Percentiles rank a stretch among this genome's conserved stretches.
Evolutionary conservation across 306 rosid species (phyloP).

Genomic region (Vigna mungo): DNA sequence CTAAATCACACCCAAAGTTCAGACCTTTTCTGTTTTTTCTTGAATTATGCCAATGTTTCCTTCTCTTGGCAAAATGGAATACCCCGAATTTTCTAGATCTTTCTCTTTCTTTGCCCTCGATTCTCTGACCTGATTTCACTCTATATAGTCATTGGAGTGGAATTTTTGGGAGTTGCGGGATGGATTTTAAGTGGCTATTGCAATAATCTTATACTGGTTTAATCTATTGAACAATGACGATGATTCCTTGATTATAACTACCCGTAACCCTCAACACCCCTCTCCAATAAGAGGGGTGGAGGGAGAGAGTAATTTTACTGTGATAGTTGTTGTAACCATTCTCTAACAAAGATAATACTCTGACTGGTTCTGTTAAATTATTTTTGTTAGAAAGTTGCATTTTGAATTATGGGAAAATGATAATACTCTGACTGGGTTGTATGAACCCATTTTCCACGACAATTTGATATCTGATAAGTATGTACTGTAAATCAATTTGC

Average conservation of each 20-base stretch:
- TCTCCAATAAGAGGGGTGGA: neutral
- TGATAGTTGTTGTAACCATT: conserved; percentile 9
- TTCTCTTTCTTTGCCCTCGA: neutral
- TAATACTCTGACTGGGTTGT: conserved; percentile 20
- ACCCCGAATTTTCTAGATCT: conserved; percentile 6
- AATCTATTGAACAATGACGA: too few species aligned
- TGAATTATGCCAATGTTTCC: neutral
- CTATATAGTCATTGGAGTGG: neutral
- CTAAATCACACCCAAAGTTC: conserved; percentile 34
- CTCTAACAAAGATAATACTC: neutral
- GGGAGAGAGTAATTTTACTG: neutral
- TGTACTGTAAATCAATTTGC: neutral
- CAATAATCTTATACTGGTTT: neutral
- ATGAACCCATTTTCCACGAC: conserved; percentile 9
- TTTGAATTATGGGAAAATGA: conserved; percentile 10
- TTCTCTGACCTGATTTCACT: conserved; percentile 24
- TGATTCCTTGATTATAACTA: too few species aligned
- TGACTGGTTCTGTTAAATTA: conserved; percentile 9
- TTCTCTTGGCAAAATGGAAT: conserved; percentile 30
- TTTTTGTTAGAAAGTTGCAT: conserved; percentile 27
- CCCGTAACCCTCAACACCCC: too few species aligned
- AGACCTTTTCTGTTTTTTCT: conserved; percentile 2
- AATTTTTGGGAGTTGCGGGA: neutral
- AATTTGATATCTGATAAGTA: neutral
- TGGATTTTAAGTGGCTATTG: conserved; percentile 10